Evolutionary conservation across 2,329 filamentous ascomycete species (phyloP), one percentile per base, ranked within the genome.

Genomic region (Trichoderma atroviride): DNA sequence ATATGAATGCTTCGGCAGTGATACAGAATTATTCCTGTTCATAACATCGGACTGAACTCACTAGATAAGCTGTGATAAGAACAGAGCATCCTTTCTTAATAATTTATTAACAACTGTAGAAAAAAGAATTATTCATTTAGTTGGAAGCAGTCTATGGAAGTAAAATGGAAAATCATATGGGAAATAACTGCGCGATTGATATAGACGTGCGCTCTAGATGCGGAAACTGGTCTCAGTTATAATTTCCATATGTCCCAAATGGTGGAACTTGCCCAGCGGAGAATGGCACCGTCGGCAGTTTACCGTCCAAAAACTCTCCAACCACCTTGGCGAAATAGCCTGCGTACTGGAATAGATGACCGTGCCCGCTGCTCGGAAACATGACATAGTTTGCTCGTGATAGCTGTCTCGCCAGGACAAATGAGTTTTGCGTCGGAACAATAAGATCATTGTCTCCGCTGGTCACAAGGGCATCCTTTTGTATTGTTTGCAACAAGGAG

Each of bases 301-400:
- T 43, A 7, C 62, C 52, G n/a, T 65, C 52, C 52, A 65, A 47
- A 24, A 65, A 65, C 10, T 65, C 62, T 0, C 50, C 62, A 57
- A 65, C 52, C 1, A 65, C 35, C 33, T 65, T 65, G 11, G 62
- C 33, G 2, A 43, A 65, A 13, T 65, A 65, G 7, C 52, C 14
- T 31, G 62, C 62, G 16, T 65, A 65, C 29, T 65, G 62, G 43
- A 65, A 65, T n/a, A 65, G n/a, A 33, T 65, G 62, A 4, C 62
- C 62, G 2, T 57, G 62, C 19, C 52, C 52, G 10, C 62, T 65
- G 19, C 53, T 57, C 10, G 62, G 62, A 24, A 65, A 65, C 50
- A 65, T 57, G 37, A 56, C 27, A 3, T 24, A 33, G 22, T 65
- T 65, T 4, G 62, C 62, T 47, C 52, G 62, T 3, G 62, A n/a